phyloP scores from a whole-genome alignment of 2,329 filamentous ascomycete genomes.

The Arthrobotrys musiformis region DNA sequence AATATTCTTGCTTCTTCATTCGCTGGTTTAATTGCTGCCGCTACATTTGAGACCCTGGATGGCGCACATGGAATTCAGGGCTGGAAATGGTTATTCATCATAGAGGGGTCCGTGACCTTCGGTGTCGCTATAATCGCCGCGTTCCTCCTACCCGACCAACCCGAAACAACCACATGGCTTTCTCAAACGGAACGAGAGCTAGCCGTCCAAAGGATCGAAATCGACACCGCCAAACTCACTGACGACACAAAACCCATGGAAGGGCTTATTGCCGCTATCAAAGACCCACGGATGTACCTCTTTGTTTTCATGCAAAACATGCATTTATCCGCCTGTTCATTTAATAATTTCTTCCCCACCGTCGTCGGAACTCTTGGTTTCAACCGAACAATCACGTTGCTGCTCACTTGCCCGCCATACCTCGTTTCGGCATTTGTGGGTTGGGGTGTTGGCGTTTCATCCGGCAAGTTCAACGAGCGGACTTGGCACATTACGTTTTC shows the following conservation, averaged over 20 bases:
- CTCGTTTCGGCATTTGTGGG: slow-evolving; percentile 66
- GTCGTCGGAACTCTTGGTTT: slow-evolving; percentile 68
- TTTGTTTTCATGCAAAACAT: slow-evolving; percentile 70
- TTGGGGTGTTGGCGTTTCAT: slow-evolving; percentile 66
- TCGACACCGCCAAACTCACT: slow-evolving; percentile 67
- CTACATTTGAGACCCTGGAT: slow-evolving; percentile 71
- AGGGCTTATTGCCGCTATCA: slow-evolving; percentile 66
- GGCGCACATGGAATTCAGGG: slow-evolving; percentile 68
- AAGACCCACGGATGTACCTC: slow-evolving; percentile 68
- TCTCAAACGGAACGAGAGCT: slow-evolving; percentile 66
- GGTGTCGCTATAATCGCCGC: slow-evolving; percentile 63
- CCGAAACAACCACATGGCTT: slow-evolving; percentile 64
- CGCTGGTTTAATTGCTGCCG: slow-evolving; percentile 70
- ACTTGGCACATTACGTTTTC: slow-evolving; percentile 67
- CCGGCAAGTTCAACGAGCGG: slow-evolving; percentile 66
- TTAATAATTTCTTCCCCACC: slow-evolving; percentile 61
- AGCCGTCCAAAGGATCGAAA: slow-evolving; percentile 66
- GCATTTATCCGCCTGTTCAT: slow-evolving; percentile 67
- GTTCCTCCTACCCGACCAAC: slow-evolving; percentile 64
- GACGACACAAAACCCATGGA: slow-evolving; percentile 64
- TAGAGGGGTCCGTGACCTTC: slow-evolving; percentile 68
- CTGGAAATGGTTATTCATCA: slow-evolving; percentile 72
- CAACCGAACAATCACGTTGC: slow-evolving; percentile 66
- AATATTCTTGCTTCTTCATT: slow-evolving; percentile 72
- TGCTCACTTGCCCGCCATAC: slow-evolving; percentile 69